phyloP scores from a whole-genome alignment of 257 asterid species.

The Rhazya stricta region DNA sequence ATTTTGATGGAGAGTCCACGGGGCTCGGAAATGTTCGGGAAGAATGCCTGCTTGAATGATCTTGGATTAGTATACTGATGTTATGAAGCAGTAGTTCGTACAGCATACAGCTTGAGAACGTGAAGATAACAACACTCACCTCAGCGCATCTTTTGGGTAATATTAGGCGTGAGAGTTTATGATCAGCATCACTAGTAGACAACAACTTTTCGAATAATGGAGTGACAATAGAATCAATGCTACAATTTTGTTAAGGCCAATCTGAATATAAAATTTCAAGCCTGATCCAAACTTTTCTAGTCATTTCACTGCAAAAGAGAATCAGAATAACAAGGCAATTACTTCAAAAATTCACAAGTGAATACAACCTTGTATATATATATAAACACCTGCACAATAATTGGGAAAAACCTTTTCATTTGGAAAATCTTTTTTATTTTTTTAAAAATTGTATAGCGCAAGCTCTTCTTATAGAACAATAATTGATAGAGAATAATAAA shows the following conservation, averaged over 20 bases:
- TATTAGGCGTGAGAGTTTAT: conserved; percentile 50
- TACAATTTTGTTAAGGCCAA: conserved; percentile 50
- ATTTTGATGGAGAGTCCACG: conserved; percentile 46
- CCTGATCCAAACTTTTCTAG: too few relatives aligned
- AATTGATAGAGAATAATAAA: not conserved
- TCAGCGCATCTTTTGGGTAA: conserved; percentile 66
- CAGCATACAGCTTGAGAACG: not conserved
- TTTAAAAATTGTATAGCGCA: not conserved
- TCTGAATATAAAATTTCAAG: too few relatives aligned
- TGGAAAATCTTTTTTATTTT: not conserved
- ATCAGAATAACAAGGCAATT: not conserved
- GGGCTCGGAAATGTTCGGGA: conserved; percentile 56
- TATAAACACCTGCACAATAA: not conserved
- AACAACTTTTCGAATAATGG: conserved; percentile 60
- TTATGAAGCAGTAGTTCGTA: not conserved
- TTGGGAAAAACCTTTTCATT: not conserved
- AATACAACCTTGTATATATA: not conserved
- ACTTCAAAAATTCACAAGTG: not conserved
- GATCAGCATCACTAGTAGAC: conserved; percentile 54
- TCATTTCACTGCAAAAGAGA: not conserved
- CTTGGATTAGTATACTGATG: not conserved
- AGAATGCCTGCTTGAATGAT: conserved; percentile 43
- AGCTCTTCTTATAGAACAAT: not conserved
- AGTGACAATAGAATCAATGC: conserved; percentile 41
- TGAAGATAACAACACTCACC: conserved; percentile 38